These are phyloP conservation scores for Hirschioporus abietinus DNA, from an alignment of 768 basidiomycete genomes.

Conservation along the genomic window DNA sequence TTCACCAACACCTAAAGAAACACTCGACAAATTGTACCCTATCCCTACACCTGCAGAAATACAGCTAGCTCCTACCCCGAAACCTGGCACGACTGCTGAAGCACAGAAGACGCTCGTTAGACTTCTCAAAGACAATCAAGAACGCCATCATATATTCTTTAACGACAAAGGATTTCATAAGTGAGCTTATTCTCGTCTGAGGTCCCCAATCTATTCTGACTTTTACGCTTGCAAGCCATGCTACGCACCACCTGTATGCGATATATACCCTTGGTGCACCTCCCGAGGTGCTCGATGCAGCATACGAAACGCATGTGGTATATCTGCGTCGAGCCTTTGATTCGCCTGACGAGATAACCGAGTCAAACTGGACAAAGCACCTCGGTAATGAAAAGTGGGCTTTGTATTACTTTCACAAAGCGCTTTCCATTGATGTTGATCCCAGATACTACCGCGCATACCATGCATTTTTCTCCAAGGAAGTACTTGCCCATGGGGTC, in stretches of 20 bases:
- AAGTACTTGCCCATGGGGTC: conserved; percentile 37
- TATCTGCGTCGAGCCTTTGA: conserved; percentile 32
- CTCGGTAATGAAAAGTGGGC: conserved; percentile 50
- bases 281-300: conserved; percentile 33
- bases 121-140: conserved; percentile 44
- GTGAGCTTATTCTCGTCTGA: conserved; percentile 27
- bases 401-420: neutral
- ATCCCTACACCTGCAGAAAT: neutral
- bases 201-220: neutral
- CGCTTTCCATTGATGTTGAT: neutral
- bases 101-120: conserved; percentile 11
- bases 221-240: conserved; percentile 34
- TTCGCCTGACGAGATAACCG: conserved; percentile 42
- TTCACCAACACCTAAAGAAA: neutral
- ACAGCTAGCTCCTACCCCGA: neutral
- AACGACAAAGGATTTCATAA: conserved; percentile 45
- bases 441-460: conserved; percentile 59
- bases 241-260: conserved; percentile 51
- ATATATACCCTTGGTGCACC: conserved; percentile 57
- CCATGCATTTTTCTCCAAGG: conserved; percentile 45
- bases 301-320: conserved; percentile 33
- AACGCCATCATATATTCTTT: conserved; percentile 43
- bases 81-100: conserved; percentile 14
- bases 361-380: conserved; percentile 46
- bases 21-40: conserved; percentile 1